phyloP scores from a whole-genome alignment of 176 grass and related monocot species.

The maize (Zea mays) region Zm-B73-REFERENCE-NAM-5.0 NC_050097.1:181215501-181216000 shows the following conservation, averaged over 20 bases:
- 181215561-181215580: background rate
- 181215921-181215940: constrained; percentile 37
- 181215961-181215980: constrained; percentile 67
- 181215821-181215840: constrained; percentile 84
- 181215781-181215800: constrained; percentile 8
- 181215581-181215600: constrained; percentile 4
- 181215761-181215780: constrained; percentile 18
- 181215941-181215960: constrained; percentile 67
- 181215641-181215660: constrained; percentile 25
- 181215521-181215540: background rate
- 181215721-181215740: constrained; percentile 49
- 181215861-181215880: constrained; percentile 88
- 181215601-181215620: background rate
- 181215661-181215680: constrained; percentile 30
- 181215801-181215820: constrained; percentile 81
- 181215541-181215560: background rate
- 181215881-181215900: constrained; percentile 77
- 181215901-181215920: constrained; percentile 49
- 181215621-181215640: constrained; percentile 3
- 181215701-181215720: background rate
- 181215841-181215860: constrained; percentile 84
- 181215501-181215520: constrained; percentile 30
- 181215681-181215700: constrained; percentile 17
- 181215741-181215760: constrained; percentile 15
- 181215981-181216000: constrained; percentile 99